Percentiles rank a stretch among this genome's conserved stretches.
Conservation (phyloP, 2,329 filamentous ascomycete genomes). For the Leptodontidium sp. region DNA sequence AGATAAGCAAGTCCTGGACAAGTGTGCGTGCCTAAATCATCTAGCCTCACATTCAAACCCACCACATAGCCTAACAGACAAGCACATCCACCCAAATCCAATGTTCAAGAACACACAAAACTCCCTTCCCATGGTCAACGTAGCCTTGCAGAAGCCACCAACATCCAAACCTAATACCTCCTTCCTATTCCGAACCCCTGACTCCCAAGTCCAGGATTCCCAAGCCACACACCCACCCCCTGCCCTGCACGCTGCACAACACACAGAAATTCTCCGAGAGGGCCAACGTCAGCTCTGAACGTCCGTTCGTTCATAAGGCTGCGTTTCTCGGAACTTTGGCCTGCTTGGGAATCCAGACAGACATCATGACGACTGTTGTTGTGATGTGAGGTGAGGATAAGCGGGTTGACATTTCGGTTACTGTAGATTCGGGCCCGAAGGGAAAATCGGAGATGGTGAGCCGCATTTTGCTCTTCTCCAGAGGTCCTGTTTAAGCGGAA, state of each 20-base stretch:
- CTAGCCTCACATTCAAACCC: too few species aligned
- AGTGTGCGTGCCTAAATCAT: too few species aligned
- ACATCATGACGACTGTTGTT: too few species aligned
- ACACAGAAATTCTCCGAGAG: constrained; percentile 6
- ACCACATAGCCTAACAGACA: too few species aligned
- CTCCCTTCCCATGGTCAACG: neutral
- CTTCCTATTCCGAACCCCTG: constrained; percentile 15
- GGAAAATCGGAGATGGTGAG: neutral
- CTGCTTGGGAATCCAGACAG: neutral
- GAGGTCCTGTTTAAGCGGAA: neutral
- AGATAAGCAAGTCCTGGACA: too few species aligned
- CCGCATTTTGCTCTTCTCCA: too few species aligned
- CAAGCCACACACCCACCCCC: constrained; percentile 3
- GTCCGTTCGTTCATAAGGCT: neutral
- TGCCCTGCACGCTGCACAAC: constrained; percentile 14
- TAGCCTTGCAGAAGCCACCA: constrained; percentile 3
- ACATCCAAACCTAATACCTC: neutral
- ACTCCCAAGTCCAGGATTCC: constrained; percentile 2
- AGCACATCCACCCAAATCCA: too few species aligned
- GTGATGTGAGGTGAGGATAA: neutral
- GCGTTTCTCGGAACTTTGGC: neutral
- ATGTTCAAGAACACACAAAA: too few species aligned
- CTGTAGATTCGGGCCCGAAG: neutral
- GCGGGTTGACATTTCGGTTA: neutral
- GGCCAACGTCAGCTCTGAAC: neutral